Base-by-base conservation (phyloP, 768 basidiomycete genomes). In the Amanita exitialis region DNA sequence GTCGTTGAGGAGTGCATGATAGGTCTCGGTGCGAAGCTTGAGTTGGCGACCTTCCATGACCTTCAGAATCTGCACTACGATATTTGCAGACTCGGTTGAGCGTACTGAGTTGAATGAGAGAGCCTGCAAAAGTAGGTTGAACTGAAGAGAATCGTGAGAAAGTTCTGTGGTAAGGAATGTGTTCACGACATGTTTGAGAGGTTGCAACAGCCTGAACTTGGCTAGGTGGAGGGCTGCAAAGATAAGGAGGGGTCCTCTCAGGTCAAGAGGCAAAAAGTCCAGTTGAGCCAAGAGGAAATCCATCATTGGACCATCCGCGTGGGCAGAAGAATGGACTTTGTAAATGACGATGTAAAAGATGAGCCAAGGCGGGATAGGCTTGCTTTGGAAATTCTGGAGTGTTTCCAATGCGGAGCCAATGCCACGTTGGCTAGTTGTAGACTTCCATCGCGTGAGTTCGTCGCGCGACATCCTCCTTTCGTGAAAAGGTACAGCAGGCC, bases 111-210 rank as follows among this genome's bases (percentile, higher is more conserved):
- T 64, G 47, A 58, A 57, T 0, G 80, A 69, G 21, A 82, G 62
- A 4, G 78, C 73, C 45, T 71, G 70, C 16, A 83, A 71, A 44
- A 82, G 63, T 46, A 74, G 67, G 56, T 83, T 83, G 66, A 75
- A 80, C 49, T 73, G 64, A 23, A 67, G 56, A 51, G 46, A 45
- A 27, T 52, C 49, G 20, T 69, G 46, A 36, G 64, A 59, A 30
- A 71, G 51, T 13, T 61, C 57, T 3, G 68, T 65, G 27, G 53
- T 55, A 20, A 78, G 63, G 53, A 80, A 73, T 12, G 63, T 60
- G 30, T 73, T 62, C 8, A 77, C 58, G 21, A 82, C 56, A 12
- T 66, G 66, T 13, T 69, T 72, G 42, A 83, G 64, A 0, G 75
- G 72, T 2, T 70, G 52, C 12, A 77, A 54, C 21, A 83, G 67